A percentile compares a stretch with the other conserved stretches of the same genome.
These are phyloP conservation scores for Suillus hirtellus DNA, from an alignment of 768 basidiomycete species.

Conservation along the genomic window DNA sequence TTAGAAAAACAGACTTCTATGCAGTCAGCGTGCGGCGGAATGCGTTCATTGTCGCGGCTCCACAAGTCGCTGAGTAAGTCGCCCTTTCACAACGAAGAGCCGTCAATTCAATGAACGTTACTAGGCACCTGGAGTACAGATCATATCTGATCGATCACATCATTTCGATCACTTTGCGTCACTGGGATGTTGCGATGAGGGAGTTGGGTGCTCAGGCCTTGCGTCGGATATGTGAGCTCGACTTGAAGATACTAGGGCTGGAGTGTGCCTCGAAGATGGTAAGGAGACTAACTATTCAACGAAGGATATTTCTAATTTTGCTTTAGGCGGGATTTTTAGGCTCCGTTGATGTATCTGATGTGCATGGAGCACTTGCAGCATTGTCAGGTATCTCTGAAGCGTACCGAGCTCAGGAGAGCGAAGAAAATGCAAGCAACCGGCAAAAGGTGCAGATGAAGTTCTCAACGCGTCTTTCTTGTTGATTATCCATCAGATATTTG, in stretches of 20 bases:
- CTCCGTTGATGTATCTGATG: constrained; percentile 64
- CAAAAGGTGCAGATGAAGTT: constrained; percentile 42
- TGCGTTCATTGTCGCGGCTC: constrained; percentile 83
- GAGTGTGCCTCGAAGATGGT: constrained; percentile 54
- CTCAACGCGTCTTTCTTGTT: constrained; percentile 2
- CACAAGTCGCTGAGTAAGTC: constrained; percentile 83
- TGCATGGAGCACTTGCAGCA: constrained; percentile 82
- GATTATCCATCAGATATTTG: constrained; percentile 57
- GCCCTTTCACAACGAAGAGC: constrained; percentile 15
- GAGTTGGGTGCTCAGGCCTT: constrained; percentile 76
- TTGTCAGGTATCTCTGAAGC: constrained; percentile 74
- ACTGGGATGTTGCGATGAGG: constrained; percentile 88
- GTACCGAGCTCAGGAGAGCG: constrained; percentile 37
- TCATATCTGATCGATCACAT: constrained; percentile 69
- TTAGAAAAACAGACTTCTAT: constrained; percentile 93
- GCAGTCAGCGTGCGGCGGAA: constrained; percentile 84
- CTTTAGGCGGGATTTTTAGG: constrained; percentile 55
- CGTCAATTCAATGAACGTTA: constrained; percentile 9
- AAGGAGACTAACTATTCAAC: constrained; percentile 27
- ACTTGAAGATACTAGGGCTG: constrained; percentile 55
- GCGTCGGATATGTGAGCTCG: constrained; percentile 61
- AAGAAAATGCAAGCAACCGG: constrained; percentile 36
- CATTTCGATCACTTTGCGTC: constrained; percentile 70
- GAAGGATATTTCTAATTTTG: constrained; percentile 11
- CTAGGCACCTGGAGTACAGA: constrained; percentile 80